Percentiles rank a stretch among this genome's conserved stretches.
Evolutionary conservation across 2,329 filamentous ascomycete genomes (phyloP).

Genomic region (Exophiala dermatitidis): DNA sequence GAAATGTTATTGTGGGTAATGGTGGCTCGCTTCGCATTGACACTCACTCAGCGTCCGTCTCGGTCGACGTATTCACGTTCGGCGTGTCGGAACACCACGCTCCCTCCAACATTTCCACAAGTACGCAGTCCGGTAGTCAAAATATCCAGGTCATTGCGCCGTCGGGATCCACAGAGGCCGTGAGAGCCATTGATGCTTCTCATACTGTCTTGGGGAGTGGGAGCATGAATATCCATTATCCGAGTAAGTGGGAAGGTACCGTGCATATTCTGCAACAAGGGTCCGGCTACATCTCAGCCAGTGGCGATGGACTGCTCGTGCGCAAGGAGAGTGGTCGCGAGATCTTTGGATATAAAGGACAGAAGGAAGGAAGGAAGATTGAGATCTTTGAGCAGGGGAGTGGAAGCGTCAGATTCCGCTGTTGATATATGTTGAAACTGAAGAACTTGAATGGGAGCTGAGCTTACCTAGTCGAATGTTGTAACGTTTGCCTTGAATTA

Average conservation of each 20-base stretch:
- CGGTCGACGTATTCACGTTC: slow-evolving; percentile 38
- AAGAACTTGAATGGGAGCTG: no score
- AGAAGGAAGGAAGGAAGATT: slow-evolving; percentile 14
- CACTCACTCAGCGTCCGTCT: slow-evolving; percentile 43
- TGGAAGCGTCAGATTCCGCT: slow-evolving; percentile 19
- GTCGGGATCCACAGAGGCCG: slow-evolving; percentile 9
- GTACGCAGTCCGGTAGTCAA: slow-evolving; percentile 11
- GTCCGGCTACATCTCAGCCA: slow-evolving; percentile 21
- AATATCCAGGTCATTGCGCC: slow-evolving; percentile 12
- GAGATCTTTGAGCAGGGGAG: slow-evolving; percentile 17
- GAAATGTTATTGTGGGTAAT: slow-evolving; percentile 44
- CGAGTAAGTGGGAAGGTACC: slow-evolving; percentile 30
- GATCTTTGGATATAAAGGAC: slow-evolving; percentile 20
- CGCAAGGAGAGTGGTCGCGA: slow-evolving; percentile 15
- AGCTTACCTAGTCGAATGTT: no score
- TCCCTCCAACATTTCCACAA: slow-evolving; percentile 11
- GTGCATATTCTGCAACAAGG: slow-evolving; percentile 24
- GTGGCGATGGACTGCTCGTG: slow-evolving; percentile 26
- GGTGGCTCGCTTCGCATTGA: slow-evolving; percentile 38
- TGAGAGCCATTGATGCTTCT: slow-evolving; percentile 18
- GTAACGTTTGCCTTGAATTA: no score
- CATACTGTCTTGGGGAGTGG: slow-evolving; percentile 26
- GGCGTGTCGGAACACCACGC: slow-evolving; percentile 17
- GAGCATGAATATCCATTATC: slow-evolving; percentile 28
- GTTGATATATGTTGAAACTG: slow-evolving; percentile 2